These are phyloP conservation scores for Stephania japonica DNA, from an alignment of 164 flowering plant genomes.

Conservation along the genomic window DNA sequence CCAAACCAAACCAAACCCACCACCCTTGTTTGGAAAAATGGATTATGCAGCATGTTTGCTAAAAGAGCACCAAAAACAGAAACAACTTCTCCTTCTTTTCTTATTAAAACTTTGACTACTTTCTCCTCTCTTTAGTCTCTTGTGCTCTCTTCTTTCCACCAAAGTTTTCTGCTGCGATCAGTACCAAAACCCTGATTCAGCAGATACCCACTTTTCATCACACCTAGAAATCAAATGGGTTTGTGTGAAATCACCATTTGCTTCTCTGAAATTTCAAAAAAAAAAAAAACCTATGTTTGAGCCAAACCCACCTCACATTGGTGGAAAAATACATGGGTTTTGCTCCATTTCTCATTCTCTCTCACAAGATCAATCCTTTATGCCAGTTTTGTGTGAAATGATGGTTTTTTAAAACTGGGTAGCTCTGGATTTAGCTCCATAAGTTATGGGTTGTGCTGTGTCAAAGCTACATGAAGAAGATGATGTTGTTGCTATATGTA, in stretches of 20 bases:
- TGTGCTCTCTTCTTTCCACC: constrained; percentile 1
- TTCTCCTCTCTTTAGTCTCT: background rate
- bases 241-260: background rate
- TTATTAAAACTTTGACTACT: background rate
- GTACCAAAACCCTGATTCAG: background rate
- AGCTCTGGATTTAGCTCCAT: background rate
- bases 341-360: background rate
- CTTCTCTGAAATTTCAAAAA: background rate
- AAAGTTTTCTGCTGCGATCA: background rate
- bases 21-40: background rate
- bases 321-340: background rate
- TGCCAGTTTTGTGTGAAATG: too few relatives aligned
- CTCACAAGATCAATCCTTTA: too few relatives aligned
- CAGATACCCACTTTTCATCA: background rate
- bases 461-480: constrained; percentile 35
- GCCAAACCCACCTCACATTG: constrained; percentile 1
- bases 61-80: background rate
- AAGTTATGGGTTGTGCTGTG: constrained; percentile 36
- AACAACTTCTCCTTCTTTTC: background rate
- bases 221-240: constrained; percentile 4
- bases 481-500: constrained; percentile 35
- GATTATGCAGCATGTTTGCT: background rate
- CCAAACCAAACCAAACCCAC: background rate
- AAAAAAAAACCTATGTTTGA: background rate
- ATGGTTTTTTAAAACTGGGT: background rate